These are phyloP conservation scores for Phytophthora fragariae DNA, from an alignment of 352 stramenopile genomes.

Conservation along the genomic window DNA sequence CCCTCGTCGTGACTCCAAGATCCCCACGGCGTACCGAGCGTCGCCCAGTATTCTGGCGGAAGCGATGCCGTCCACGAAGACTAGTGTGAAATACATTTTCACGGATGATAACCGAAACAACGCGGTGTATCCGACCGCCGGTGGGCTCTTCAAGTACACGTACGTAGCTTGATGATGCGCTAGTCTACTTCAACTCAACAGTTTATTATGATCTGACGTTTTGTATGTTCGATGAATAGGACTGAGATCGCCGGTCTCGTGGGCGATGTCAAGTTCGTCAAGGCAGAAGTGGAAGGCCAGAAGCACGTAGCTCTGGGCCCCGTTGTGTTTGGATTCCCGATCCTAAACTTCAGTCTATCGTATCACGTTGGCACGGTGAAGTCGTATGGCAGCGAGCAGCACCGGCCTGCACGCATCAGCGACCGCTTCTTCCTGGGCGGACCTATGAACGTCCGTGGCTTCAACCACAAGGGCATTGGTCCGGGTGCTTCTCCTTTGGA, in stretches of 20 bases:
- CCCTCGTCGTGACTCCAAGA: constrained; percentile 81
- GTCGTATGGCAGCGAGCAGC: constrained; percentile 76
- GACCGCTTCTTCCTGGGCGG: constrained; percentile 93
- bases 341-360: constrained; percentile 85
- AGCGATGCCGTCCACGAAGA: constrained; percentile 91
- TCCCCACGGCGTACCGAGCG: constrained; percentile 89
- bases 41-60: constrained; percentile 92
- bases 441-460: constrained; percentile 89
- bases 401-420: constrained; percentile 88
- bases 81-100: constrained; percentile 94
- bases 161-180: constrained; percentile 36
- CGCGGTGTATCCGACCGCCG: constrained; percentile 83
- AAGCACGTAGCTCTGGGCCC: constrained; percentile 82
- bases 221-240: constrained; percentile 37
- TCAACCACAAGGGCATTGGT: constrained; percentile 92
- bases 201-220: constrained; percentile 7
- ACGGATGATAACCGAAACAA: constrained; percentile 91
- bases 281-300: constrained; percentile 85
- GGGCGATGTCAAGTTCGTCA: constrained; percentile 91
- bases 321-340: constrained; percentile 68
- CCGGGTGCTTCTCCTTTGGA: constrained; percentile 88
- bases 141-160: constrained; percentile 92
- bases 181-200: not conserved
- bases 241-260: constrained; percentile 89
- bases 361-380: constrained; percentile 82